A percentile compares a stretch with the other conserved stretches of the same genome.
phyloP scores from a whole-genome alignment of 495 filamentous ascomycete genomes.

The Penicillium lagena region DNA sequence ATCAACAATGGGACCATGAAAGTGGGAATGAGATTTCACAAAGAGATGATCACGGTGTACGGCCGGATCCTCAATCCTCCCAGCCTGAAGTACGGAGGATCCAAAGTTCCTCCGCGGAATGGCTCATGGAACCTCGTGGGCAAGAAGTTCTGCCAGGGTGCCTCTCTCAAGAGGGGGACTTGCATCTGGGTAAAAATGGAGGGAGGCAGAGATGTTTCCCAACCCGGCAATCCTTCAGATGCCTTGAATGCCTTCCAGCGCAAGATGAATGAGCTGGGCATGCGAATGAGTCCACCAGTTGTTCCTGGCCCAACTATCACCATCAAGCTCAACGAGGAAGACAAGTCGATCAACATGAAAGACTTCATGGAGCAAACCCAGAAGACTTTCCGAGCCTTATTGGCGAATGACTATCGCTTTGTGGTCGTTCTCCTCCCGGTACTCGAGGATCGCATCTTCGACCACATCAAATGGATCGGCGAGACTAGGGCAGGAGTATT shows the following conservation, averaged over 20 bases:
- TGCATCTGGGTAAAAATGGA: neutral
- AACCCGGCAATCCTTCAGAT: neutral
- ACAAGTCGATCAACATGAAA: neutral
- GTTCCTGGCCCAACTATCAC: too few species aligned
- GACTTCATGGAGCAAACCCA: neutral
- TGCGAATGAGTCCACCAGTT: neutral
- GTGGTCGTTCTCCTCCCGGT: constrained; percentile 54
- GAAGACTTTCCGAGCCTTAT: neutral
- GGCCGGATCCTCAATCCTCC: constrained; percentile 11
- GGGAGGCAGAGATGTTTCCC: neutral
- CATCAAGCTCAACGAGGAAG: too few species aligned
- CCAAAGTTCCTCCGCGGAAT: neutral
- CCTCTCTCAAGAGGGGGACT: neutral
- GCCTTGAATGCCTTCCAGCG: neutral
- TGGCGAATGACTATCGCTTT: neutral
- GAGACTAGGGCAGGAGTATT: constrained; percentile 55
- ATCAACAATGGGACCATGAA: constrained; percentile 17
- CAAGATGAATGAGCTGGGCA: neutral
- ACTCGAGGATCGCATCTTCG: constrained; percentile 45
- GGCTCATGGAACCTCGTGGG: constrained; percentile 14
- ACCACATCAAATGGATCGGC: constrained; percentile 54
- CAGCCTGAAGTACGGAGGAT: constrained; percentile 5
- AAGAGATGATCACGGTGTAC: constrained; percentile 11
- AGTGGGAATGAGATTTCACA: neutral
- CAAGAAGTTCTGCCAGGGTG: constrained; percentile 2